A percentile compares a stretch with the other conserved stretches of the same genome.
phyloP scores from a whole-genome alignment of 1,284 basidiomycete genomes.

The Tetrapyrgos nigripes region DNA sequence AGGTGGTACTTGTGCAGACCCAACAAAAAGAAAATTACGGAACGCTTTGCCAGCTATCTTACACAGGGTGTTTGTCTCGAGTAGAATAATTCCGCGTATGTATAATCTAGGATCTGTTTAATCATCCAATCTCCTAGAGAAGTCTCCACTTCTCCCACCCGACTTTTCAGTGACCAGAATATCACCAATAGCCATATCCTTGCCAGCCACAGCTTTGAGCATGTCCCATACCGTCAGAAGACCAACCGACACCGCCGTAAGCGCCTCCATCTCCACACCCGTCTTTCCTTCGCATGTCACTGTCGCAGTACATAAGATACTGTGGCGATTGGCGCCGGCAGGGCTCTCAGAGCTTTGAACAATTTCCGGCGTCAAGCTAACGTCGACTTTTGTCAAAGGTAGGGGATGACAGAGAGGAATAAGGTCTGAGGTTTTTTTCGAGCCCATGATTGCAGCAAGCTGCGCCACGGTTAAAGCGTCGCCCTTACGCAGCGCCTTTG shows the following conservation, averaged over 20 bases:
- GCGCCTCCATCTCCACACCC: slow-evolving; percentile 95
- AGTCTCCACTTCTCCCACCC: slow-evolving; percentile 80
- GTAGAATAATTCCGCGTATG: no score
- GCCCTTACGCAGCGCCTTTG: slow-evolving; percentile 70
- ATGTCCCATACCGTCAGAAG: slow-evolving; percentile 91
- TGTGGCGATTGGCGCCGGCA: slow-evolving; percentile 39
- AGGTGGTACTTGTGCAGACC: no score
- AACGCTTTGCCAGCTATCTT: no score
- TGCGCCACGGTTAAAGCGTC: slow-evolving; percentile 82
- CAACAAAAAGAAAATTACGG: no score
- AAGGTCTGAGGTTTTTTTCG: slow-evolving; percentile 81
- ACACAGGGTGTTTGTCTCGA: no score
- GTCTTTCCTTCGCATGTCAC: slow-evolving; percentile 82
- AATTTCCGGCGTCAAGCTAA: slow-evolving; percentile 58
- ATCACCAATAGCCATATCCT: slow-evolving; percentile 79
- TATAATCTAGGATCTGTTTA: no score
- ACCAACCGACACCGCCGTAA: slow-evolving; percentile 82
- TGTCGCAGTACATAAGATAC: slow-evolving; percentile 69
- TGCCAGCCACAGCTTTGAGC: slow-evolving; percentile 88
- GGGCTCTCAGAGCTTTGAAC: slow-evolving; percentile 9
- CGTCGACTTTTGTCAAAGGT: slow-evolving; percentile 71
- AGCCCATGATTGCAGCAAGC: slow-evolving; percentile 87
- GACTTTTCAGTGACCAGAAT: slow-evolving; percentile 73
- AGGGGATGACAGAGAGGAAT: slow-evolving; percentile 90
- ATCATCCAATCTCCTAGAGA: slow-evolving; percentile 40